Base-by-base conservation (phyloP, 2,329 filamentous ascomycete genomes). In the Phaeosphaeriaceae sp. region DNA sequence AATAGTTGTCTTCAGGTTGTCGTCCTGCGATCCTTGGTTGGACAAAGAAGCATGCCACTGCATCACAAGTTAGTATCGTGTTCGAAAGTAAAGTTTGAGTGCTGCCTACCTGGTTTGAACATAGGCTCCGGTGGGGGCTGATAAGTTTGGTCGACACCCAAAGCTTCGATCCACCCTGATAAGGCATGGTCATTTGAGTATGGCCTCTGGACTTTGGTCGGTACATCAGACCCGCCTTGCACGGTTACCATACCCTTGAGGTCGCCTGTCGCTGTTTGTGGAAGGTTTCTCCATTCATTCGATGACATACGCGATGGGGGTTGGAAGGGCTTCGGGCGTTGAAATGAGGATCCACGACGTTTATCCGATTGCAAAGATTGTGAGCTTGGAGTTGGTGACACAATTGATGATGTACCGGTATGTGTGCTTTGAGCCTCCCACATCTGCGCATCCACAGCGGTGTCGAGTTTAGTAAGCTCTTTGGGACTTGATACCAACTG, bases 71-170 rank as follows among this genome's bases (percentile, higher is more conserved):
- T 70, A 80, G 73, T 44, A 50, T 50, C 53, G 12, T 13, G 12
- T 53, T 35, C 37, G 36, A 46, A 32, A 1, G 33, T 18, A 46
- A 40, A 67, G 13, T 33, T 28, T 15, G 21, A 8, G 15, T 12
- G 6, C 13, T 37, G 32, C 35, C 44, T 78, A 84, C 82, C 77
- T 58, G 86, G 84, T 71, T 90, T 95, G 16, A 85, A 78, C 7
- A 81, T 77, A 48, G 83, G 84, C 63, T 95, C 90, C 1, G 82
- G 76, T 0, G 92, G 92, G 36, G 94, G 88, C 49, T 87, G 85
- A 69, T 97, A 99, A 2, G 82, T 83, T 13, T 87, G 79, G 69
- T 97, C 94, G n/a, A 97, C 90, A 26, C 91, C 94, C 6, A 96
- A 76, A 1, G 92, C 91, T 69, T 97, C 92, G 55, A 97, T 94